These are phyloP conservation scores for Leishmania major DNA, from an alignment of 208 protist species.

Conservation along the genomic window DNA sequence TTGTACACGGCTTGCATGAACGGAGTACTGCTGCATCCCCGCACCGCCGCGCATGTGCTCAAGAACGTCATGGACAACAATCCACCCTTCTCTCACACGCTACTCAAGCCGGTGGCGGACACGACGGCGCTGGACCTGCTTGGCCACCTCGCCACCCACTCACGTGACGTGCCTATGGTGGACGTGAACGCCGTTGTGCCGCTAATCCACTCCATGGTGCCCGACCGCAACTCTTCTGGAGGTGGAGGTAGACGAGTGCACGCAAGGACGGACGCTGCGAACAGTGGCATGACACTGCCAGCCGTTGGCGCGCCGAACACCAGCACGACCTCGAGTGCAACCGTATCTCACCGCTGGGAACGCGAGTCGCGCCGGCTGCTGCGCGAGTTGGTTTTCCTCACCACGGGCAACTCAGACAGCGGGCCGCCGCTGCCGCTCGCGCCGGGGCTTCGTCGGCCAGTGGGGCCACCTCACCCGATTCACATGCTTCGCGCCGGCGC, in stretches of 20 bases:
- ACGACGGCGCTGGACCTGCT: conserved; percentile 61
- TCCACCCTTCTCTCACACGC: conserved; percentile 57
- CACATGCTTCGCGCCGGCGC: conserved; percentile 47
- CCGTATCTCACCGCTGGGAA: conserved; percentile 31
- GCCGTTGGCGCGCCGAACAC: not conserved
- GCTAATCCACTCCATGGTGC: conserved; percentile 39
- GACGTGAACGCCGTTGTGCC: conserved; percentile 79
- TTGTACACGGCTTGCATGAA: conserved; percentile 78
- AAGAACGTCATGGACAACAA: conserved; percentile 80
- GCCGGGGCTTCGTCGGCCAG: conserved; percentile 30
- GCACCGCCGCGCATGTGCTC: conserved; percentile 48
- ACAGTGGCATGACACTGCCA: not conserved
- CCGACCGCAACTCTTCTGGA: not conserved
- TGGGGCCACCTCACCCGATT: conserved; percentile 45
- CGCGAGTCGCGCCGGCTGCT: conserved; percentile 49
- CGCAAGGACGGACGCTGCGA: not conserved
- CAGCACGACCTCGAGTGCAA: not conserved
- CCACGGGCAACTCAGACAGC: conserved; percentile 37
- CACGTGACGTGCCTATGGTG: conserved; percentile 61
- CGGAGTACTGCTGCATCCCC: conserved; percentile 79
- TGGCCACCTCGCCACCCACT: conserved; percentile 24
- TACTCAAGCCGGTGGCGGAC: conserved; percentile 73
- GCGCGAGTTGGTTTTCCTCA: conserved; percentile 55
- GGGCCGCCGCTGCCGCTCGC: conserved; percentile 25
- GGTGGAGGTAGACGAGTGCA: not conserved